Base-by-base conservation (phyloP, 305 asterid genomes). In the Caryopteris hybrid region DNA sequence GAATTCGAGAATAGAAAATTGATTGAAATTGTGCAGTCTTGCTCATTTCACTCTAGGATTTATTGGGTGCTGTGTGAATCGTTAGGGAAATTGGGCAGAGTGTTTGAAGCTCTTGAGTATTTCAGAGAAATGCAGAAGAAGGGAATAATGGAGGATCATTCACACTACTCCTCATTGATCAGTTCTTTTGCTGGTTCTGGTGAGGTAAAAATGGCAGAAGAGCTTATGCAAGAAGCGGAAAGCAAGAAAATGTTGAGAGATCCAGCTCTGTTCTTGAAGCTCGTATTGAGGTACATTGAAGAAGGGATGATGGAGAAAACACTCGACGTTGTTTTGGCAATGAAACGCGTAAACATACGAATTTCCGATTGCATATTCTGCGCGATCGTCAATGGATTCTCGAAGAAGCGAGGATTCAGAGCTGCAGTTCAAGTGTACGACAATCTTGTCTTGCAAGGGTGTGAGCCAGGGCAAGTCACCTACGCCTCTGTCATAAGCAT, bases 401-500 rank as follows among this genome's bases (percentile, higher is more conserved):
- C 87, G 0, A 89, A 76, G 74, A 86, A 71, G 76, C 68, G 86
- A 69, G 96, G 96, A 20, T 76, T 66, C 0, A 69, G 47, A 25
- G 64, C 76, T 3, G 93, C 96, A 8, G 75, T 61, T 0, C 52
- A 75, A 66, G 91, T 86, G 39, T 94, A 87, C 6, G 96, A 87
- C 17, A 75, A 83, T 58, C 89, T 94, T 1, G 48, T 79, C 2
- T 8, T 31, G 51, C 80, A 65, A 10, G 95, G 87, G 25, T 78
- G 82, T 18, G 95, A 84, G 50, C 91, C 97, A 0, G 99, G 99
- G 14, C 97, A 94, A 74, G 98, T 91, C 46, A 89, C 99, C 22
- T 91, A 84, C 20, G 93, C 99, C 8, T 94, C 97, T 6, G 73
- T 84, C 25, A 67, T 80, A 9, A 85, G 76, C 47, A 72, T 85